A percentile compares a stretch with the other conserved stretches of the same genome.
These are phyloP conservation scores for Myriosclerotinia scirpicola DNA, from an alignment of 2,329 filamentous ascomycete genomes.

Conservation along the genomic window DNA sequence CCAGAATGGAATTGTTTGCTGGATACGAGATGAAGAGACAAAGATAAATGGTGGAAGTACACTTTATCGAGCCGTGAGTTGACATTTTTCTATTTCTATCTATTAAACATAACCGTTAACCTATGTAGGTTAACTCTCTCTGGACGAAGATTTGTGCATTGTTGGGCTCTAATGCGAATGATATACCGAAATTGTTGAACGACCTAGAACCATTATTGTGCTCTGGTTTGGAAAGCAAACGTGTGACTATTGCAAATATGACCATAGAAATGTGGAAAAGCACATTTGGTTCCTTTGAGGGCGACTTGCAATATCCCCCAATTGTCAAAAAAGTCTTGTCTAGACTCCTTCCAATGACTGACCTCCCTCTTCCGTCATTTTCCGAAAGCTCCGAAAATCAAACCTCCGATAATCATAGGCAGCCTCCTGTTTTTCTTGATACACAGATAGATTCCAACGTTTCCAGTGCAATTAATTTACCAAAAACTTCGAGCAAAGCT, in stretches of 20 bases:
- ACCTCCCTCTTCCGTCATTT: slow-evolving; percentile 52
- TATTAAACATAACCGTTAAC: slow-evolving; percentile 35
- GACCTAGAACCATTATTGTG: slow-evolving; percentile 56
- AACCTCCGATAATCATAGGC: slow-evolving; percentile 35
- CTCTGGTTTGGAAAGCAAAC: slow-evolving; percentile 59
- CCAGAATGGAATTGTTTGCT: slow-evolving; percentile 61
- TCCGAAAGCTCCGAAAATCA: slow-evolving; percentile 41
- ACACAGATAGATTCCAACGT: slow-evolving; percentile 31
- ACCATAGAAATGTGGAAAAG: slow-evolving; percentile 67
- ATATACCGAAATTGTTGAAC: slow-evolving; percentile 48
- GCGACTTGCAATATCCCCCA: slow-evolving; percentile 60
- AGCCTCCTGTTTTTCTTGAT: slow-evolving; percentile 45
- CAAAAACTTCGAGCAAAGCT: slow-evolving; percentile 15
- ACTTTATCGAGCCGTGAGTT: slow-evolving; percentile 49
- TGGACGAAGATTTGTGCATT: slow-evolving; percentile 51
- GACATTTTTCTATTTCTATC: slow-evolving; percentile 5
- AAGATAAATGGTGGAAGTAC: slow-evolving; percentile 46
- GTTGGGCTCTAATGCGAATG: slow-evolving; percentile 41
- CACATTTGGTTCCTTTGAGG: slow-evolving; percentile 61
- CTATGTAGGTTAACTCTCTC: slow-evolving; percentile 47
- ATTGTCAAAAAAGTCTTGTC: slow-evolving; percentile 62
- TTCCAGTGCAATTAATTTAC: slow-evolving; percentile 6
- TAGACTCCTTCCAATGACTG: slow-evolving; percentile 56
- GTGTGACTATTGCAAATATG: slow-evolving; percentile 52
- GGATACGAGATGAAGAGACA: slow-evolving; percentile 60